Evolutionary conservation across 2,329 filamentous ascomycete species (phyloP), one percentile per base, ranked within the genome.

Genomic region (Trichoderma cornu-damae): DNA sequence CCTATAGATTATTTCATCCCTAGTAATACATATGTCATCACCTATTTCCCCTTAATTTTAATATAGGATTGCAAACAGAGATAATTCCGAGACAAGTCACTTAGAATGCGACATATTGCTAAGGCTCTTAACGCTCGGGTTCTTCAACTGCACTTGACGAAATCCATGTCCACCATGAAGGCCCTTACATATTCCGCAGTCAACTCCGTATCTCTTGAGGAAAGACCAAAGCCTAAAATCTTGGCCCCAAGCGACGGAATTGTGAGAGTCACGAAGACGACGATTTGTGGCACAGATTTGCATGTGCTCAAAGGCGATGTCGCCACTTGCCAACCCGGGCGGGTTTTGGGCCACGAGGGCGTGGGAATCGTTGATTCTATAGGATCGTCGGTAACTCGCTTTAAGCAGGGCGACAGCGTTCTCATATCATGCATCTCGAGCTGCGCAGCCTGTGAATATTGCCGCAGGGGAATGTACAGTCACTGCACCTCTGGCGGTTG

Each of bases 301-400:
- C 81, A 84, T 63, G 83, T 84, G 59, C 67, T 75, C 57, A 77
- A 79, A 57, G 80, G 80, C 14, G 72, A 82, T 61, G 79, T 83
- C 0, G 72, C 79, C 0, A 78, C 73, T 1, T 75, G 73, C 47
- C 61, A 72, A 4, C 68, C 71, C 0, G 79, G 79, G 6, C 70
- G 71, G 0, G 71, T 80, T 2, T 69, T 83, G 0, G 79, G 80
- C 34, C 79, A 82, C 60, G 79, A 83, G 63, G 79, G 78, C 38
- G 76, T 82, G 0, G 80, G 79, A 3, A 64, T 77, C 0, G 68
- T 83, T 18, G 73, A 77, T 8, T 68, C 73, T 7, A 63, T 73
- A 0, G 80, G 80, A 4, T 59, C 68, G 0, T 72, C 73, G 1
- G 77, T 83, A 6, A 69, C 68, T n/a, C 69, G 69, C 22, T 75